Base-by-base conservation (phyloP, 164 flowering plant species). In the Euptelea pleiosperma region DNA sequence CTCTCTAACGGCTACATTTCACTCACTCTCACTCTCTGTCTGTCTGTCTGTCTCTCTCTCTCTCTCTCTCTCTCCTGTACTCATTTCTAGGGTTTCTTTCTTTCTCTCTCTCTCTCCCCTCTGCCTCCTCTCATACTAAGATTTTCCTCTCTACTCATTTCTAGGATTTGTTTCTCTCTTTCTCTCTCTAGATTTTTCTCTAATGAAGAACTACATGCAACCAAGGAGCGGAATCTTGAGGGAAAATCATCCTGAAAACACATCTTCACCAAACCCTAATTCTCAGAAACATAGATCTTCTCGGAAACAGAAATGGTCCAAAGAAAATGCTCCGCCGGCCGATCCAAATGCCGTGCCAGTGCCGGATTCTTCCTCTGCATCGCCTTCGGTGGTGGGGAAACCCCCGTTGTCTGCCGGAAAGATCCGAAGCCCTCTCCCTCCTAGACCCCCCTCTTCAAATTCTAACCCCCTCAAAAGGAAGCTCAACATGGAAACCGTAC, bases 401-500 rank as follows among this genome's bases (percentile, higher is more conserved):
- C 35, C 64, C 15, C 61, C 82, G 10, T 44, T 65, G 10, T 63
- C 82, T 3, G 22, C 71, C 2, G 72, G 69, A 4, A 89, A 83
- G 73, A 52, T 75, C 49, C 78, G 65, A 71, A 82, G 87, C 55
- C 86, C 84, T 37, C 76, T 93, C 18, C 99, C 97, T 1, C 99
- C 97, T 6, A 58, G 91, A 26, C 99, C 95, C 0, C 96, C 85
- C 7, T 43, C 77, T 26, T 69, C 82, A 0, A 60, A 63, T 41
- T 8, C 73, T n/a, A 84, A 84, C 50, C 82, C 87, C 25, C 79
- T 83, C 34, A 93, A 88, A 61, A 62, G 97, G 67, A 88, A 90
- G 78, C 81, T 85, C 49, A 59, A 15, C 29, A 49, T 68, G 60
- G 96, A 93, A 19, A 19, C 79, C 0, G 68, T 65, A 1, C 57